Base-by-base conservation (phyloP, 2,329 filamentous ascomycete species). In the Beauveria sp. region DNA sequence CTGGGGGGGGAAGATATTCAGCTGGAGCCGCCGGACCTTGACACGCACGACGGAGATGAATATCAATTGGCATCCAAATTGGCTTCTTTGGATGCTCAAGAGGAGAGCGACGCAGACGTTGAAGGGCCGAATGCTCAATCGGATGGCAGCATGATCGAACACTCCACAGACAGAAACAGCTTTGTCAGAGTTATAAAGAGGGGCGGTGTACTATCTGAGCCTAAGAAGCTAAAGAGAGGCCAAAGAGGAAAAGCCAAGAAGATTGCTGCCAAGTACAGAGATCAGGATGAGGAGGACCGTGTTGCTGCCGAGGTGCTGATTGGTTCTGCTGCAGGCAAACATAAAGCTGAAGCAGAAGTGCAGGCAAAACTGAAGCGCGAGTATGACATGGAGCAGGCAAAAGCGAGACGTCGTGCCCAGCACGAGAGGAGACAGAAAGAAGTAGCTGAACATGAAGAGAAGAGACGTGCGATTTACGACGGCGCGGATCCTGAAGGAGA, bases 241-340 rank as follows among this genome's bases (percentile, higher is more conserved):
- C 91, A 96, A 72, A 86, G 84, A 62, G 83, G 82, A 63, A 96
- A 96, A 71, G 86, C 87, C 48, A 96, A 96, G 78, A 96, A 94
- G 73, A 86, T 91, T 2, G 91, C 91, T 3, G 79, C 84, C 62
- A 97, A 96, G 72, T 99, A 99, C 76, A 93, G 89, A 51, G 80
- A 96, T 67, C 94, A 97, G 79, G 93, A 97, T 67, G 92, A 96
- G 60, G 93, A 96, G 73, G 94, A 99, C 69, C 90, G 92, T 14
- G 84, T 83, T 7, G 83, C 92, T 0, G 91, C 92, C 37, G 89
- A 97, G 74, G 82, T 86, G 26, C 81, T 97, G n/a, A 85, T 96
- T n/a, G 94, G 94, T 44, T 87, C 90, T 2, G 78, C 82, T 62
- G 81, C 82, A 0, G 87, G 87, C 1, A 82, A 84, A 43, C 82